Percentiles rank a stretch among this genome's conserved stretches.
These are phyloP conservation scores for Dendrobium catenatum DNA, from an alignment of 106 monocot genomes.

Conservation along the genomic window DNA sequence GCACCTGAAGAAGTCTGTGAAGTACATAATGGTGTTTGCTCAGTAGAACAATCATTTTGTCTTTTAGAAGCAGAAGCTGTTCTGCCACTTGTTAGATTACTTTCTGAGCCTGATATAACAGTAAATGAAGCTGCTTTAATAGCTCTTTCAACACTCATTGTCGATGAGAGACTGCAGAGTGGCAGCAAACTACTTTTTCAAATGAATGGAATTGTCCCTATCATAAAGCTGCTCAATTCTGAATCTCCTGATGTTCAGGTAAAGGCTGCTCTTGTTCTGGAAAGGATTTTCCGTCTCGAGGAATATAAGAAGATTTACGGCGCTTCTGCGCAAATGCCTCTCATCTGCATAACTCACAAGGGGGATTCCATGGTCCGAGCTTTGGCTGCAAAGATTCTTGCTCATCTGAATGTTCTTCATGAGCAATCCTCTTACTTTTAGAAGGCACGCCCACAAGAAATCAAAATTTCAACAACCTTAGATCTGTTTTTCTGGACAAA, in stretches of 20 bases:
- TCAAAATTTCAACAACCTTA: too few species aligned
- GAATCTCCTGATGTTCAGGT: slow-evolving; percentile 10
- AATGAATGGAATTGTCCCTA: slow-evolving; percentile 6
- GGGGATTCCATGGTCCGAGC: slow-evolving; percentile 14
- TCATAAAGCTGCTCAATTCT: slow-evolving; percentile 18
- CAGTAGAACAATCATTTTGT: slow-evolving; percentile 26
- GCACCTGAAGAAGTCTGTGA: slow-evolving; percentile 15
- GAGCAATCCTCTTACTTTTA: too few species aligned
- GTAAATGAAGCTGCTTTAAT: slow-evolving; percentile 19
- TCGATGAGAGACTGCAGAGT: slow-evolving; percentile 16
- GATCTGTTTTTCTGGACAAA: too few species aligned
- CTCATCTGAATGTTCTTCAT: too few species aligned
- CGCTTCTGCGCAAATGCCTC: slow-evolving; percentile 24
- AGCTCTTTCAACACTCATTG: slow-evolving; percentile 25
- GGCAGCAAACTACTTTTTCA: slow-evolving; percentile 20
- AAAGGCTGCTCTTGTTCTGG: slow-evolving; percentile 14
- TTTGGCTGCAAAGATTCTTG: slow-evolving; percentile 11
- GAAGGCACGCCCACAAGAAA: too few species aligned
- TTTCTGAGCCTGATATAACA: slow-evolving; percentile 12
- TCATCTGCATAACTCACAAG: slow-evolving; percentile 32
- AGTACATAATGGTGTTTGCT: slow-evolving; percentile 29
- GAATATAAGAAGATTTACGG: slow-evolving; percentile 24
- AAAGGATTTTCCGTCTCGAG: slow-evolving; percentile 28
- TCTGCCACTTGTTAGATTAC: slow-evolving; percentile 13
- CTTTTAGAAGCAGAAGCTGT: slow-evolving; percentile 39